Evolutionary conservation across 2,329 filamentous ascomycete genomes (phyloP), one percentile per base, ranked within the genome.

Genomic region (Plenodomus lindquistii): DNA sequence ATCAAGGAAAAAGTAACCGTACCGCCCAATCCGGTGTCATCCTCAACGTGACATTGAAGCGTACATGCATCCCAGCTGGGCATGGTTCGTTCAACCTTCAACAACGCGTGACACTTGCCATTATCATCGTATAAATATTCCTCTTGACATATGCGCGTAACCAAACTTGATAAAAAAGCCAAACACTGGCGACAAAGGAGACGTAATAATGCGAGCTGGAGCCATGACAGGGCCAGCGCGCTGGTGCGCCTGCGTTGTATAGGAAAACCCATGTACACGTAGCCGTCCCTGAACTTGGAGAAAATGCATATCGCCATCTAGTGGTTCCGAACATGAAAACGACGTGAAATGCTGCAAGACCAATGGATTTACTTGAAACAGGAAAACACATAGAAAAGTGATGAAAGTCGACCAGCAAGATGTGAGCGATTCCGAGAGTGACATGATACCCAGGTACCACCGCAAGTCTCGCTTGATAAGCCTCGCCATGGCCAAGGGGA

Each of bases 361-460:
- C 52, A 56, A 57, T 60, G 59, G 46, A 60, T 66, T 57, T 68
- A 68, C 66, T 68, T 38, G 52, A 60, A 51, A 52, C 57, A 45
- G 29, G 38, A 44, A 46, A 54, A 34, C 42, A 24, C 34, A 44
- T 53, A 50, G 44, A 40, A 27, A 29, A 42, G 27, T 42, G 46
- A 27, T 35, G 46, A 19, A 46, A 44, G 38, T 48, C 44, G 44
- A 44, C 34, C 53, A 40, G 52, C 42, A 43, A 21, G 40, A 17
- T 20, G 35, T 41, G 19, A 13, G 37, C 44, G 51, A 46, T 41
- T 38, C 38, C n/a, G n/a, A n/a, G n/a, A 41, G 39, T 51, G 49
- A 53, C 42, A 42, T 31, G 37, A 36, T 27, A 17, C 6, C 6
- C 11, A 7, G 15, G 4, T 31, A 11, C 11, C 27, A 31, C 6